These are phyloP conservation scores for Pyrrhoderma noxium DNA, from an alignment of 1,284 basidiomycete species.

Conservation along the genomic window DNA sequence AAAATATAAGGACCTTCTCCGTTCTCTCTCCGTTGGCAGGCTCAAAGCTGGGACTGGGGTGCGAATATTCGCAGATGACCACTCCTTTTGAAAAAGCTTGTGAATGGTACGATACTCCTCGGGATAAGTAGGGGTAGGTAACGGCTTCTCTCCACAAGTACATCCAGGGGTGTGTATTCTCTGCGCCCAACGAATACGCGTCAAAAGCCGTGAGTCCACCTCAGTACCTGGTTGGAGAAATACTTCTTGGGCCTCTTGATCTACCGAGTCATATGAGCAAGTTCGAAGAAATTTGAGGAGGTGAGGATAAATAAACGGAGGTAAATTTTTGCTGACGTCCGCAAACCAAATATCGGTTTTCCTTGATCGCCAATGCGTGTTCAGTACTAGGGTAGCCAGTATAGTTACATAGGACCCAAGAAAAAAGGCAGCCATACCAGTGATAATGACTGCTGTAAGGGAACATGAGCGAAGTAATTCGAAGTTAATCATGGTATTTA, in stretches of 20 bases:
- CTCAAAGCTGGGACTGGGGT: constrained; percentile 4
- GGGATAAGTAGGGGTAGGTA: constrained; percentile 1
- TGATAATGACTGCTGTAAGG: not conserved
- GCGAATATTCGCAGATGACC: not conserved
- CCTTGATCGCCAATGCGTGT: constrained; percentile 3
- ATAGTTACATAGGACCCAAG: not conserved
- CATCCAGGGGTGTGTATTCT: constrained; percentile 5
- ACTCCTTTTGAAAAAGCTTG: not conserved
- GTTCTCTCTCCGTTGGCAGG: constrained; percentile 4
- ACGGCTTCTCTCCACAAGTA: constrained; percentile 8
- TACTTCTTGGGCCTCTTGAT: not conserved
- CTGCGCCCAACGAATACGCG: not conserved
- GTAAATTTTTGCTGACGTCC: not conserved
- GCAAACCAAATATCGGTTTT: constrained; percentile 9
- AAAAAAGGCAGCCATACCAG: not conserved
- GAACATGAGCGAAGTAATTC: no score
- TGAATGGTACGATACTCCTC: constrained; percentile 4
- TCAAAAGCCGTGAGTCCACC: not conserved
- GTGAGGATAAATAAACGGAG: constrained; percentile 2
- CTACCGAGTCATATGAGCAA: not conserved
- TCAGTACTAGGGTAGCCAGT: not conserved
- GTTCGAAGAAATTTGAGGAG: not conserved
- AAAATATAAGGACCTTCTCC: not conserved
- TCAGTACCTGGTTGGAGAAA: not conserved
- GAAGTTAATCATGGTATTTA: no score